Percentiles rank a stretch among this genome's conserved stretches.
Conservation (phyloP, 345 rosid species). For the Aegle marmelos region DNA sequence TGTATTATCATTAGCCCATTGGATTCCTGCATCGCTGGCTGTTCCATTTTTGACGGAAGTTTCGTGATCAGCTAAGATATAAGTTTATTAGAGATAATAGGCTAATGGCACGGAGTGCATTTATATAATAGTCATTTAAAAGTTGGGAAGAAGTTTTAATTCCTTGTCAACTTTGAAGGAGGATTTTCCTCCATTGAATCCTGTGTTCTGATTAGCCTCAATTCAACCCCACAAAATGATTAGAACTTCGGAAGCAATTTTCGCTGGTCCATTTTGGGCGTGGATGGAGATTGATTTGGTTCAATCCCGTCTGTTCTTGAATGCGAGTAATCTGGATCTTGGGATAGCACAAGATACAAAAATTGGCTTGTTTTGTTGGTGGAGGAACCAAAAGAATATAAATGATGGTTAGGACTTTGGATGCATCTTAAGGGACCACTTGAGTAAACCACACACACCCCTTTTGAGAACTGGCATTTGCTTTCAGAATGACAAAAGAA, state of each 20-base stretch:
- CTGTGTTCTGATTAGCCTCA: background rate
- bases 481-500: slow-evolving; percentile 24
- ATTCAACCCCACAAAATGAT: slow-evolving; percentile 25
- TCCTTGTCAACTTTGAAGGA: slow-evolving; percentile 12
- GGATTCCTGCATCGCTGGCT: background rate
- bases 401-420: slow-evolving; percentile 29
- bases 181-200: slow-evolving; percentile 19
- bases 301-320: slow-evolving; percentile 16
- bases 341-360: slow-evolving; percentile 20
- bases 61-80: background rate
- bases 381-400: background rate
- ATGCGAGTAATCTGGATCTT: slow-evolving; percentile 10
- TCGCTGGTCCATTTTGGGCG: background rate
- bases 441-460: background rate
- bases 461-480: slow-evolving; percentile 7
- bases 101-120: background rate
- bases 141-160: background rate
- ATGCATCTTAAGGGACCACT: slow-evolving; percentile 30
- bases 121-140: background rate
- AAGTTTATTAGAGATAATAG: background rate
- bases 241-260: slow-evolving; percentile 13
- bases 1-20: background rate
- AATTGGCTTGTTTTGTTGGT: slow-evolving; percentile 22
- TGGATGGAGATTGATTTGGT: slow-evolving; percentile 36
- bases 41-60: background rate